phyloP scores from a whole-genome alignment of 2,329 filamentous ascomycete genomes.

The Aureobasidium sp. region DNA sequence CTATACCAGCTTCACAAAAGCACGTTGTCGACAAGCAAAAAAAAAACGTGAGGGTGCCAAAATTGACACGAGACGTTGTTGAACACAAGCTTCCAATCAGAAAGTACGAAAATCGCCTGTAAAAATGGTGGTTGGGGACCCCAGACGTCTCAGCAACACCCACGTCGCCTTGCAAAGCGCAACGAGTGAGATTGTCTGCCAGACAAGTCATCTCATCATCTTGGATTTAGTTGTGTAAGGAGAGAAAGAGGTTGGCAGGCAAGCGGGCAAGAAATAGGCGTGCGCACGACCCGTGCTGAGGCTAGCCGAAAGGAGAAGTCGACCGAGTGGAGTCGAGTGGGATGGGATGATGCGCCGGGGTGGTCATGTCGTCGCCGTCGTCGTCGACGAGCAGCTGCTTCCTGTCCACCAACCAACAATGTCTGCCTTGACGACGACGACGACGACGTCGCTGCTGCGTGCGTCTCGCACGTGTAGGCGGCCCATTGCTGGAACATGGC shows the following conservation, averaged over 20 bases:
- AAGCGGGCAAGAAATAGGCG: slow-evolving; percentile 6
- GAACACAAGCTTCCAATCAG: slow-evolving; percentile 41
- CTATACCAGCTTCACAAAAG: too few species aligned
- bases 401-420: slow-evolving; percentile 28
- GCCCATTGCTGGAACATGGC: slow-evolving; percentile 25
- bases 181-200: slow-evolving; percentile 44
- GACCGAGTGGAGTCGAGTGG: neutral
- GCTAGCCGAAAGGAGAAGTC: neutral
- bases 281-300: neutral
- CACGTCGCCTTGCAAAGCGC: slow-evolving; percentile 32
- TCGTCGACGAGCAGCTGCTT: neutral
- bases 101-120: slow-evolving; percentile 36
- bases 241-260: slow-evolving; percentile 33
- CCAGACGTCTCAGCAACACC: slow-evolving; percentile 44
- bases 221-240: slow-evolving; percentile 70
- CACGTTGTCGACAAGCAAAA: neutral
- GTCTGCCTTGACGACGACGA: slow-evolving; percentile 35
- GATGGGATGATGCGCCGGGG: slow-evolving; percentile 10
- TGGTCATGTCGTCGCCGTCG: neutral
- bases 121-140: slow-evolving; percentile 40
- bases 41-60: too few species aligned
- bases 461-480: slow-evolving; percentile 29
- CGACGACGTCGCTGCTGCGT: slow-evolving; percentile 31
- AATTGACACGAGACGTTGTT: neutral
- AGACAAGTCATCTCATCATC: slow-evolving; percentile 63